Conservation (phyloP, 208 protist species). For the Leishmania gerbilli region DNA sequence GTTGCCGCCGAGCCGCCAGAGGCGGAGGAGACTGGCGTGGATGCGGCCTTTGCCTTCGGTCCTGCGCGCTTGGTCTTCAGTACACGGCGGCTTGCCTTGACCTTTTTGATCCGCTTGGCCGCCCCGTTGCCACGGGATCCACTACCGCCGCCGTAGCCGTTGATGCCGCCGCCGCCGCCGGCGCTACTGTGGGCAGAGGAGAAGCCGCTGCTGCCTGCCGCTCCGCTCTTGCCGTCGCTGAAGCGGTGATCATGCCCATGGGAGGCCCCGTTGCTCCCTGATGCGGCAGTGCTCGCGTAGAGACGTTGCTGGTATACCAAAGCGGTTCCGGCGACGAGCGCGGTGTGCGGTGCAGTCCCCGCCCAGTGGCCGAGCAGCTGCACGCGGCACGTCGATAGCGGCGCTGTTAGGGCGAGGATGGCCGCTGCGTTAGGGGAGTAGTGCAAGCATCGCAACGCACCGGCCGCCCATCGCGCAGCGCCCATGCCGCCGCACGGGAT, state of each 20-base stretch:
- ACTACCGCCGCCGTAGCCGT: background rate
- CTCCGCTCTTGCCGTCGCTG: conserved; percentile 3
- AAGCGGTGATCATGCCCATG: conserved; percentile 9
- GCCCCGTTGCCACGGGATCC: background rate
- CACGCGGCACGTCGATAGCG: background rate
- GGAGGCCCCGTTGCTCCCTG: background rate
- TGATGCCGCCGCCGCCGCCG: background rate
- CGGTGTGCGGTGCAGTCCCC: background rate
- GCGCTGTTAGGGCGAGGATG: background rate
- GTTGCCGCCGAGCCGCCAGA: background rate
- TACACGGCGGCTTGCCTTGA: conserved; percentile 4
- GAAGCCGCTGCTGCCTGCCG: background rate
- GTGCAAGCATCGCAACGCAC: background rate
- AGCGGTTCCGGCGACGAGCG: background rate
- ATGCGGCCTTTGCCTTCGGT: background rate
- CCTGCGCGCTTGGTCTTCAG: conserved; percentile 25
- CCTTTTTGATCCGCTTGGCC: conserved; percentile 19
- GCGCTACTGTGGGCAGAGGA: conserved; percentile 3
- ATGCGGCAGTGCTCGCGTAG: conserved; percentile 9
- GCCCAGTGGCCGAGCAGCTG: background rate
- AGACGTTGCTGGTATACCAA: conserved; percentile 1
- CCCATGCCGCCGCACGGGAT: background rate
- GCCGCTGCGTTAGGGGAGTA: background rate
- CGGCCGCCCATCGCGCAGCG: background rate
- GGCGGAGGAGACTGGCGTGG: background rate